These are phyloP conservation scores for Sporothrix brasiliensis DNA, from an alignment of 2,329 filamentous ascomycete species.

Conservation along the genomic window DNA sequence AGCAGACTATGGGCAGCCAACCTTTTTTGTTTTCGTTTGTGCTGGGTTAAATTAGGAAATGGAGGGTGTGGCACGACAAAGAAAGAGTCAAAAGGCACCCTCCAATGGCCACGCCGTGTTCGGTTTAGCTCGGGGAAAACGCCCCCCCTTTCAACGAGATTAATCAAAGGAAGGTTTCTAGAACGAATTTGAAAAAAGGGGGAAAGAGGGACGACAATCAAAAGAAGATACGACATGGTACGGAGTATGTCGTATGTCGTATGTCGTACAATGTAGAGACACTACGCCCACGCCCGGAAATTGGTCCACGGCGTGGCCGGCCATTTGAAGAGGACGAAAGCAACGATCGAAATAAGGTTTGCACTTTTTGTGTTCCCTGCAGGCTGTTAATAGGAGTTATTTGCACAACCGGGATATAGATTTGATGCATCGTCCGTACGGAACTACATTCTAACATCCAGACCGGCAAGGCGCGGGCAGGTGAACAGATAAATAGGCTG, in stretches of 20 bases:
- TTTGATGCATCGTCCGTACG: not conserved
- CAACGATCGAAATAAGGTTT: constrained; percentile 14
- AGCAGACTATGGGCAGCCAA: no score
- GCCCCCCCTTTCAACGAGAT: not conserved
- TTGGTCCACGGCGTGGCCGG: constrained; percentile 25
- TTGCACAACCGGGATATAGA: not conserved
- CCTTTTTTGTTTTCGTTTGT: no score
- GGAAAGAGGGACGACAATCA: no score
- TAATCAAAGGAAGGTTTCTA: constrained; percentile 33
- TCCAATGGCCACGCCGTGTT: constrained; percentile 24
- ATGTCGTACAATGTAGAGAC: not conserved
- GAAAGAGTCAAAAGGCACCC: no score
- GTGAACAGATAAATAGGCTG: not conserved
- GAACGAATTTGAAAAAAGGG: constrained; percentile 33
- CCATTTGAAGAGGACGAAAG: not conserved
- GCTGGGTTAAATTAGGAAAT: constrained; percentile 5
- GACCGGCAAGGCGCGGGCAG: not conserved
- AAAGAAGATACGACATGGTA: not conserved
- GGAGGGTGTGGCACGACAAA: constrained; percentile 11
- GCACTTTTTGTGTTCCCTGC: not conserved
- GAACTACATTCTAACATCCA: constrained; percentile 3
- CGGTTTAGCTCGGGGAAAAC: constrained; percentile 24
- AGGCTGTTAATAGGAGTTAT: constrained; percentile 1
- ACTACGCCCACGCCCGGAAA: not conserved
- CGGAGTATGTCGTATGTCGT: no score